phyloP scores from a whole-genome alignment of 2,329 filamentous ascomycete genomes.

The Ophiobolus disseminans region DNA sequence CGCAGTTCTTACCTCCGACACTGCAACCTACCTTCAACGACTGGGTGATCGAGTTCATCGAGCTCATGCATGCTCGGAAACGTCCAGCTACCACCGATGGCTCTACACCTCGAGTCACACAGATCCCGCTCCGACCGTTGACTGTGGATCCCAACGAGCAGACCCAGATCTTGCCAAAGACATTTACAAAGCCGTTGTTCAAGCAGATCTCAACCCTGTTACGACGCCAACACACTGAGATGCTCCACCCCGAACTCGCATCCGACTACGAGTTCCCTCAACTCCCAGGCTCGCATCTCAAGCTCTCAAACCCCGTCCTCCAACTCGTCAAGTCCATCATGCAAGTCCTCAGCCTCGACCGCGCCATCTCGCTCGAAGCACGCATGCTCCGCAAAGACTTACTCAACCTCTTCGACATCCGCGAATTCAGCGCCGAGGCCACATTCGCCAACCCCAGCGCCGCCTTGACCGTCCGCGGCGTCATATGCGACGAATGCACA shows the following conservation, averaged over 20 bases:
- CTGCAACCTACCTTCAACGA: constrained; percentile 87
- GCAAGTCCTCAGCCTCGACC: constrained; percentile 90
- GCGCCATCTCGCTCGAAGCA: constrained; percentile 87
- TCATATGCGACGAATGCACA: constrained; percentile 91
- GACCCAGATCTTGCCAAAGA: constrained; percentile 75
- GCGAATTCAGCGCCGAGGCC: constrained; percentile 90
- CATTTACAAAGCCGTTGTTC: constrained; percentile 87
- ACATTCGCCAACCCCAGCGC: constrained; percentile 85
- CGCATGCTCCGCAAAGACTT: constrained; percentile 88
- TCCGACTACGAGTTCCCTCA: constrained; percentile 85
- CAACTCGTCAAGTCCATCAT: constrained; percentile 93
- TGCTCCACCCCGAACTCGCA: constrained; percentile 86
- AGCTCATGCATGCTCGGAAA: constrained; percentile 90
- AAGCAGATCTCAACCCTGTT: constrained; percentile 86
- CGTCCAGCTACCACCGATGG: constrained; percentile 60
- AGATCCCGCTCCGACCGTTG: constrained; percentile 64
- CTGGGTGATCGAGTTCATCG: constrained; percentile 93
- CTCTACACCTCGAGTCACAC: constrained; percentile 63
- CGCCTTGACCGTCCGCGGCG: constrained; percentile 72
- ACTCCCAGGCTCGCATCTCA: constrained; percentile 75
- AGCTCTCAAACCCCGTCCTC: constrained; percentile 73
- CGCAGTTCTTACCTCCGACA: constrained; percentile 80
- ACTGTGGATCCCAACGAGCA: constrained; percentile 64
- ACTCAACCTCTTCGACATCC: constrained; percentile 87
- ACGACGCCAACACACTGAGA: constrained; percentile 83